These are phyloP conservation scores for Ophiostoma fasciatum DNA, from an alignment of 2,329 filamentous ascomycete species.

Conservation along the genomic window DNA sequence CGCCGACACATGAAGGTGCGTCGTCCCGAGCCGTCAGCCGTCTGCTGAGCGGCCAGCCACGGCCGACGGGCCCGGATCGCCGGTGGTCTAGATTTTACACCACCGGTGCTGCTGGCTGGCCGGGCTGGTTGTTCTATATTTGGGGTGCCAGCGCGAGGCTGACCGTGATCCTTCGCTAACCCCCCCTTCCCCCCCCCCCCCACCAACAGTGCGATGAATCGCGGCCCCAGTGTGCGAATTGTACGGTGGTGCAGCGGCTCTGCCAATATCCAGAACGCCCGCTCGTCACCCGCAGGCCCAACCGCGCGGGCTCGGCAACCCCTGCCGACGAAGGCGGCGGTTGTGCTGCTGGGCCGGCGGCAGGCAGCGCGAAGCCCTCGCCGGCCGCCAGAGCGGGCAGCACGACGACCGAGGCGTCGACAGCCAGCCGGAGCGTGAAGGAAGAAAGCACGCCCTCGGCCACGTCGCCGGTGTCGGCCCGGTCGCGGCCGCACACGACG, in stretches of 20 bases:
- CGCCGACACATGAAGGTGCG: slow-evolving; percentile 18
- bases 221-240: slow-evolving; percentile 18
- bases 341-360: too few relatives aligned
- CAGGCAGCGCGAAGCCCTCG: slow-evolving; percentile 1
- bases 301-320: not conserved
- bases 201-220: slow-evolving; percentile 18
- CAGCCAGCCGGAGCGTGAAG: not conserved
- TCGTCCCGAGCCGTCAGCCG: too few relatives aligned
- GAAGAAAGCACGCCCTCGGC: slow-evolving; percentile 1
- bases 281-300: not conserved
- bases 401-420: slow-evolving; percentile 4
- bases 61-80: too few relatives aligned
- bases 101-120: too few relatives aligned
- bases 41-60: too few relatives aligned
- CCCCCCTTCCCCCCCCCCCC: too few relatives aligned
- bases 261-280: slow-evolving; percentile 13
- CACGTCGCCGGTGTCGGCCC: slow-evolving; percentile 1
- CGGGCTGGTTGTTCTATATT: too few relatives aligned
- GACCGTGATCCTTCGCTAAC: too few relatives aligned
- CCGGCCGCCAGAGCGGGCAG: slow-evolving; percentile 2
- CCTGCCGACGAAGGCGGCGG: too few relatives aligned
- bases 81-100: too few relatives aligned
- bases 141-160: too few relatives aligned
- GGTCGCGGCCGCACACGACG: slow-evolving; percentile 1
- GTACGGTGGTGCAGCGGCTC: slow-evolving; percentile 15